Evolutionary conservation across 441 rosid species (phyloP).

Genomic region (Brassica hybrid): DNA sequence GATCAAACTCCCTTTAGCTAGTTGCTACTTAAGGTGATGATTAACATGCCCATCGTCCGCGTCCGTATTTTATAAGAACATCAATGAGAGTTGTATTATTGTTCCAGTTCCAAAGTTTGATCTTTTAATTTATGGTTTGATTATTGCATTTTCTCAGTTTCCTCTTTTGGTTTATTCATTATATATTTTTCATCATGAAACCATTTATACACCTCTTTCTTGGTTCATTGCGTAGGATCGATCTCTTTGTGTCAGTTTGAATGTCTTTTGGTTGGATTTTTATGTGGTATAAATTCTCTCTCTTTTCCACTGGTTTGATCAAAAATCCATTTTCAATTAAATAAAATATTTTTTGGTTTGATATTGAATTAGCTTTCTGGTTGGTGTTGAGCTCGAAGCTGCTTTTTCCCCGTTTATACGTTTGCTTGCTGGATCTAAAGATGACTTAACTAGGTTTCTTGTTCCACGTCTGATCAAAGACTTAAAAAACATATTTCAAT

Average conservation of each 20-base stretch:
- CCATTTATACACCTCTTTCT: not conserved
- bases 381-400: slow-evolving; percentile 80
- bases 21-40: slow-evolving; percentile 21
- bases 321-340: not conserved
- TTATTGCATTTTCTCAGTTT: slow-evolving; percentile 19
- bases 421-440: slow-evolving; percentile 66
- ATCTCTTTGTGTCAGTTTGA: not conserved
- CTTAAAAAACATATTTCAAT: slow-evolving; percentile 16
- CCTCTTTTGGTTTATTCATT: slow-evolving; percentile 9
- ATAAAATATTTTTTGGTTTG: slow-evolving; percentile 28
- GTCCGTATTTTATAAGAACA: not conserved
- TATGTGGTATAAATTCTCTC: not conserved
- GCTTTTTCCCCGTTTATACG: slow-evolving; percentile 73
- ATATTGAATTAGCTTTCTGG: slow-evolving; percentile 59
- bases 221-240: slow-evolving; percentile 18
- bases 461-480: slow-evolving; percentile 53
- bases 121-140: not conserved
- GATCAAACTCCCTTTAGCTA: slow-evolving; percentile 22
- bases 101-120: slow-evolving; percentile 19
- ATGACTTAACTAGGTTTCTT: slow-evolving; percentile 60
- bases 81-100: slow-evolving; percentile 15
- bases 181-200: not conserved
- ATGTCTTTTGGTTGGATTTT: slow-evolving; percentile 7
- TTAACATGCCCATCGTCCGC: slow-evolving; percentile 32
- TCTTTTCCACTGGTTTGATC: not conserved